Conservation (phyloP, 1,139 yeast genomes). For the Eremothecium gossypii region DNA sequence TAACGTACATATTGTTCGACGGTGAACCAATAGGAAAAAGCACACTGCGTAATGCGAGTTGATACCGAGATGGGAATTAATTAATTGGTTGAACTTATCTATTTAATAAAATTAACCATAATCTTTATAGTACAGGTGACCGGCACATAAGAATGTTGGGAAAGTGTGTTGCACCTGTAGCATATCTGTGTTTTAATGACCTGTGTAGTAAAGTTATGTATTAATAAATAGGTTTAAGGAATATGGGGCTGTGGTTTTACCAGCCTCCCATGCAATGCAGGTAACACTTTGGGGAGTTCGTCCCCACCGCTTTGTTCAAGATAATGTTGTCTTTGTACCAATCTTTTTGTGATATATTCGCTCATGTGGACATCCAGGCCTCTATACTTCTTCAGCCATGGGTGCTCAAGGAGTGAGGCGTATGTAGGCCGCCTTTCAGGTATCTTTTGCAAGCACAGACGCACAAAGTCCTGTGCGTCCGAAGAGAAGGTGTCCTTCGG, state of each 20-base stretch:
- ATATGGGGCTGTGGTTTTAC: conserved; percentile 4
- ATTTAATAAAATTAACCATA: too few species aligned
- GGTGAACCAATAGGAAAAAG: too few species aligned
- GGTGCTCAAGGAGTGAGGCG: conserved; percentile 61
- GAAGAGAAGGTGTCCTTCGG: conserved; percentile 49
- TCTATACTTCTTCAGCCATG: conserved; percentile 60
- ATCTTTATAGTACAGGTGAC: too few species aligned
- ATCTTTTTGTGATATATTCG: conserved; percentile 30
- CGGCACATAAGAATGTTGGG: too few species aligned
- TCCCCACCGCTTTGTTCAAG: conserved; percentile 23
- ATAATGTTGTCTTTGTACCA: conserved; percentile 24
- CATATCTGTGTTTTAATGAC: too few species aligned
- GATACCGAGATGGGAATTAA: too few species aligned
- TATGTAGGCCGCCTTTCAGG: conserved; percentile 83
- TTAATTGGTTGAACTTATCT: too few species aligned
- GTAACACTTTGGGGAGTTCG: conserved; percentile 23
- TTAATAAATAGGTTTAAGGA: too few species aligned
- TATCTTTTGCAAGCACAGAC: conserved; percentile 67
- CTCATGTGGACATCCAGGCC: conserved; percentile 34
- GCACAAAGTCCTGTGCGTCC: conserved; percentile 78
- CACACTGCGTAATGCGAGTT: too few species aligned
- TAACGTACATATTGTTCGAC: too few species aligned
- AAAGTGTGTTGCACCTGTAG: too few species aligned
- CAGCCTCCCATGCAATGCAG: conserved; percentile 32
- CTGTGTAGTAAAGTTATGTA: too few species aligned